Conservation (phyloP, 768 basidiomycete genomes). For the Tylopilus felleus region DNA sequence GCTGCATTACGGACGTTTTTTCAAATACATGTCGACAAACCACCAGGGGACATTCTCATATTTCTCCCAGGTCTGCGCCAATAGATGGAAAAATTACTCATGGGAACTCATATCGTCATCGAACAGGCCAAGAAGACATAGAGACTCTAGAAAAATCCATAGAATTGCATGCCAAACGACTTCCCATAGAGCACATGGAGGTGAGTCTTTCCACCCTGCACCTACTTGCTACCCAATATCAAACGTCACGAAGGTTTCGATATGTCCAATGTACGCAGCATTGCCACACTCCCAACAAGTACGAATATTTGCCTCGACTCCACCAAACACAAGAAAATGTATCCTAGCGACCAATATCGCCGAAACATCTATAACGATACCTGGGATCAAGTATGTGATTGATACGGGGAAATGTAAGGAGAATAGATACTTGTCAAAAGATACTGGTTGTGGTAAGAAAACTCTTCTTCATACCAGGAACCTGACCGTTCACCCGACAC, state of each 20-base stretch:
- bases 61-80: slow-evolving; percentile 74
- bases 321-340: slow-evolving; percentile 75
- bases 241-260: slow-evolving; percentile 49
- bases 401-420: slow-evolving; percentile 97
- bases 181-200: slow-evolving; percentile 54
- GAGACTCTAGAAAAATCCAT: slow-evolving; percentile 81
- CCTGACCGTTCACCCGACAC: not conserved
- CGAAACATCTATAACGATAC: slow-evolving; percentile 96
- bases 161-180: slow-evolving; percentile 58
- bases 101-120: not conserved
- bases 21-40: slow-evolving; percentile 81
- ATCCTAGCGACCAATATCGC: slow-evolving; percentile 98
- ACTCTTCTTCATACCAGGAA: not conserved
- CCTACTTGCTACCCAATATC: not conserved
- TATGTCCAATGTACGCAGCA: slow-evolving; percentile 84
- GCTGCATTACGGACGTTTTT: slow-evolving; percentile 91
- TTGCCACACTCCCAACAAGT: slow-evolving; percentile 75
- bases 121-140: slow-evolving; percentile 90
- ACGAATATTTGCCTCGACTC: slow-evolving; percentile 69
- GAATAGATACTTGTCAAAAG: slow-evolving; percentile 74
- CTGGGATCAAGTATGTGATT: slow-evolving; percentile 92
- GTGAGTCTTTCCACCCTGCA: slow-evolving; percentile 34
- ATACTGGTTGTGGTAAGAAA: slow-evolving; percentile 60
- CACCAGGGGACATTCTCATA: slow-evolving; percentile 85
- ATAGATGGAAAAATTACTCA: not conserved